Conservation (phyloP, 129 eudicot genomes). For the Escallonia rubra region DNA sequence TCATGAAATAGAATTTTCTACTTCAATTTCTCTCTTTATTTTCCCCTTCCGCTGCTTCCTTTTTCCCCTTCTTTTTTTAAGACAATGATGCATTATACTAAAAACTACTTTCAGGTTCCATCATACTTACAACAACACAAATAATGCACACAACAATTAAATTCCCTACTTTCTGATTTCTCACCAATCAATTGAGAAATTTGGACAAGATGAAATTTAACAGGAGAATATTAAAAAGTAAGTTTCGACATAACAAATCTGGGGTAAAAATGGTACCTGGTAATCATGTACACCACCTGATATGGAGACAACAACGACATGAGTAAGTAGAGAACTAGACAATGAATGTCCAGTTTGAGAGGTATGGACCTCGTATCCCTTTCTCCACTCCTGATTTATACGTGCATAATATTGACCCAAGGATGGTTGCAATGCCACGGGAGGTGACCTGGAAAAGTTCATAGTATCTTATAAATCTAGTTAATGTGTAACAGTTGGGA, state of each 20-base stretch:
- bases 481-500: constrained; percentile 4
- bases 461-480: constrained; percentile 4
- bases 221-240: background rate
- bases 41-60: no score
- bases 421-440: constrained; percentile 92
- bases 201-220: no score
- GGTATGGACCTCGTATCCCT: constrained; percentile 66
- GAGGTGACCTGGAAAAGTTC: constrained; percentile 68
- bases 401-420: constrained; percentile 75
- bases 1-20: no score
- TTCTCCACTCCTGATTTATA: constrained; percentile 83
- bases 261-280: constrained; percentile 44
- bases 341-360: constrained; percentile 36
- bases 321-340: constrained; percentile 52
- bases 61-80: no score
- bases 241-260: no score
- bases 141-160: background rate
- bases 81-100: no score
- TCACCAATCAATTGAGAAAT: no score
- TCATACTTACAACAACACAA: background rate
- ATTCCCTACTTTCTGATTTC: no score
- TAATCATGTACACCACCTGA: constrained; percentile 95
- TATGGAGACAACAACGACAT: constrained; percentile 80
- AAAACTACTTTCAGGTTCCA: background rate
- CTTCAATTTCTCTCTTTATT: no score